Evolutionary conservation across 768 basidiomycete genomes (phyloP), one percentile per base, ranked within the genome.

Genomic region (Tylopilus intermedius): DNA sequence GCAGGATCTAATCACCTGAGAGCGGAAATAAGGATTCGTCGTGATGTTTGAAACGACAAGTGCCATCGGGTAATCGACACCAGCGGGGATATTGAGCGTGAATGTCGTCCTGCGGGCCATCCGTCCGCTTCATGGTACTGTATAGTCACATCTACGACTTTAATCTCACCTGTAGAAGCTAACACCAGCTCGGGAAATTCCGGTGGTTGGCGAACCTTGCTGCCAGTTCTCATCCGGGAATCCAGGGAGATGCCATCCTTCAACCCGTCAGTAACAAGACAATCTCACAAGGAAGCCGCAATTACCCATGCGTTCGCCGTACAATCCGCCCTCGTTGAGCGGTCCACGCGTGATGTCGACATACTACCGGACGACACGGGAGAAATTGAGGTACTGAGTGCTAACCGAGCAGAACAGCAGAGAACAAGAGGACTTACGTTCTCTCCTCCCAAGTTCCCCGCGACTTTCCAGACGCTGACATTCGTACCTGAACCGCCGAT

Each of bases 261-360:
- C 24, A 10, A 18, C 33, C n/a, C 8, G 15, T 67, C 51, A 60
- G 37, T 27, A 22, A 47, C 37, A 32, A 14, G 14, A 32, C 10
- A 24, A 14, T 15, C 13, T 15, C 5, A 21, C 18, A 24, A 35
- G 44, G 13, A 0, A 3, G 5, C 15, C 50, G 26, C 29, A 29
- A 42, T 49, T 41, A 51, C 60, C 79, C 71, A 76, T 74, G 15
- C 82, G 74, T 63, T 83, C 81, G 13, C 70, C 79, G 51, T 74
- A 81, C 2, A 81, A 60, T 2, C 82, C 82, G 8, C 82, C 82
- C 62, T 82, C 81, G 55, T 84, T 83, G 51, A 80, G 65, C n/a
- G 79, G 72, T 5, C 82, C 82, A 15, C 83, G 75, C 22, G 70
- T 67, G 21, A 52, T 71, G 60, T 84, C 81, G 29, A 66, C 63